Percentiles rank a stretch among this genome's conserved stretches.
phyloP scores from a whole-genome alignment of 345 rosid species.

The Laguncularia racemosa region DNA sequence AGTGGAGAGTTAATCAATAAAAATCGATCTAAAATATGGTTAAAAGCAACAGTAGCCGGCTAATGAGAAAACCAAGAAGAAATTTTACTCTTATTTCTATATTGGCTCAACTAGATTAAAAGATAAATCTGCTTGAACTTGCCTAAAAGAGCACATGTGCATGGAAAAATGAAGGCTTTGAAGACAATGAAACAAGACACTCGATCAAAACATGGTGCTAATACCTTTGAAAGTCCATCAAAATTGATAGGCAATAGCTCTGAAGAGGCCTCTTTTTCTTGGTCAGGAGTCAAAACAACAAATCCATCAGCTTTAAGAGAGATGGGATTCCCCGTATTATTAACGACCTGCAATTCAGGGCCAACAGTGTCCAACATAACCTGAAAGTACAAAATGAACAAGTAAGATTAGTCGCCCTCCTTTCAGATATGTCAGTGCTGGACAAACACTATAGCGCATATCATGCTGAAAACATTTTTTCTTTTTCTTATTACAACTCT shows the following conservation, averaged over 20 bases:
- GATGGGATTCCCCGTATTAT: constrained; percentile 64
- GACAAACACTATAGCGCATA: background rate
- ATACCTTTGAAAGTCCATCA: constrained; percentile 74
- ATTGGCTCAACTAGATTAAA: no score
- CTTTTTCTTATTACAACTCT: no score
- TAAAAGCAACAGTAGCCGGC: no score
- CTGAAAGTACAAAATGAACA: constrained; percentile 23
- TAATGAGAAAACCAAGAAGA: no score
- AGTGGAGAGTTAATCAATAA: no score
- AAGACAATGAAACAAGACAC: background rate
- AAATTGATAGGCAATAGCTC: constrained; percentile 89
- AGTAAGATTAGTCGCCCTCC: background rate
- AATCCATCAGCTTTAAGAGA: constrained; percentile 63
- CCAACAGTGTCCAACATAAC: constrained; percentile 98
- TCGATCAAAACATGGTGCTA: background rate
- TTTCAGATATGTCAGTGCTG: background rate
- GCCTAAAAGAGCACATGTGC: background rate
- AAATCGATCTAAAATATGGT: no score
- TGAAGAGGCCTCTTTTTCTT: constrained; percentile 73
- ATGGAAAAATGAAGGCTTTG: background rate
- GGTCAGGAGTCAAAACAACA: constrained; percentile 74
- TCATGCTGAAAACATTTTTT: no score
- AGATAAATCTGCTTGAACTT: background rate
- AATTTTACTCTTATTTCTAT: no score
- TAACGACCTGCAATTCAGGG: constrained; percentile 85